These are phyloP conservation scores for Prototheca wickerhamii DNA, from an alignment of 163 green algal species.

Conservation along the genomic window DNA sequence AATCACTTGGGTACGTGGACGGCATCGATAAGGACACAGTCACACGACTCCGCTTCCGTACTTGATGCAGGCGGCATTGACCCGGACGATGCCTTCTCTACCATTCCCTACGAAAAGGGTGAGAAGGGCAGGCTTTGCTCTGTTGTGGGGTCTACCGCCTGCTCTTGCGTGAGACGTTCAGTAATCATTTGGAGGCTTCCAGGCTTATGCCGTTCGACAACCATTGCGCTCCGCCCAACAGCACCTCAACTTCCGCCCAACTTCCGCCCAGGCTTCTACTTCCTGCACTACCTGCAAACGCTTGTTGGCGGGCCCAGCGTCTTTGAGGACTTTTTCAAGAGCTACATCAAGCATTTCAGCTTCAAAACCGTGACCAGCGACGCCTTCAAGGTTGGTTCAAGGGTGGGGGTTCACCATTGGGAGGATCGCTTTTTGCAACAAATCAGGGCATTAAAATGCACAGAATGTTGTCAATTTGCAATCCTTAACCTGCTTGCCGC, in stretches of 20 bases:
- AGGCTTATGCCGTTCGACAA: too few relatives aligned
- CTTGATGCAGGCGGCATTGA: slow-evolving; percentile 46
- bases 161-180: too few relatives aligned
- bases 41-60: slow-evolving; percentile 9
- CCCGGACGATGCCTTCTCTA: slow-evolving; percentile 80
- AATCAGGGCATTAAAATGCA: too few relatives aligned
- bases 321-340: slow-evolving; percentile 68
- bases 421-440: too few relatives aligned
- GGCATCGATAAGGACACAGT: too few relatives aligned
- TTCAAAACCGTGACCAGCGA: slow-evolving; percentile 50
- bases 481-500: too few relatives aligned
- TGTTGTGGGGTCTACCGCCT: background rate
- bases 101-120: slow-evolving; percentile 53
- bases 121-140: background rate
- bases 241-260: too few relatives aligned
- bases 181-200: too few relatives aligned
- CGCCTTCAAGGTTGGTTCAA: slow-evolving; percentile 64
- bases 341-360: slow-evolving; percentile 49
- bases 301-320: slow-evolving; percentile 48
- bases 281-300: slow-evolving; percentile 63
- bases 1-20: too few relatives aligned
- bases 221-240: too few relatives aligned
- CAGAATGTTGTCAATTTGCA: too few relatives aligned
- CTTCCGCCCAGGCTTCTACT: slow-evolving; percentile 50
- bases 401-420: too few relatives aligned